Percentiles rank a stretch among this genome's conserved stretches.
Evolutionary conservation across 208 protist species (phyloP).

Genomic region (Trypanosoma platydactyli): DNA sequence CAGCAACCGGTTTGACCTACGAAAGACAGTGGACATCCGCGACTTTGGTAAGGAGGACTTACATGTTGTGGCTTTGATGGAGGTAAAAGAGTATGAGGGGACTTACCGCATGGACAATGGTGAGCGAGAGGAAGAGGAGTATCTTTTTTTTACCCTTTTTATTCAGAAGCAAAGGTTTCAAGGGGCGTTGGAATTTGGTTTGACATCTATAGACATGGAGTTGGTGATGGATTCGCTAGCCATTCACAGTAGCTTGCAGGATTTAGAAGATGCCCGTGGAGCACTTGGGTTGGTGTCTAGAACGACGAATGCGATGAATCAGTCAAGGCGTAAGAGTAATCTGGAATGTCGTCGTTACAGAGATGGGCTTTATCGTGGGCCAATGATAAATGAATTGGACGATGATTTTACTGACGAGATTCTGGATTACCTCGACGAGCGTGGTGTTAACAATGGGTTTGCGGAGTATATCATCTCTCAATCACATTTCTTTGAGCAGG

Average conservation of each 20-base stretch:
- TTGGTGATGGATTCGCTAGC: conserved; percentile 82
- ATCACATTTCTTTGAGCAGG: conserved; percentile 78
- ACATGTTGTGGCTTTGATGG: conserved; percentile 67
- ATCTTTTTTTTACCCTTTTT: conserved; percentile 82
- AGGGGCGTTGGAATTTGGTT: conserved; percentile 69
- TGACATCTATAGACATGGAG: conserved; percentile 89
- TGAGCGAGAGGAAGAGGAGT: conserved; percentile 84
- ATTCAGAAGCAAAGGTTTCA: conserved; percentile 59
- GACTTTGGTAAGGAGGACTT: conserved; percentile 66
- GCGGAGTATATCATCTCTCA: conserved; percentile 86
- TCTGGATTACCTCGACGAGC: conserved; percentile 83
- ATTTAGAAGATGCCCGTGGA: conserved; percentile 50
- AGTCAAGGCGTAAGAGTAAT: conserved; percentile 19
- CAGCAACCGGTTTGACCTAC: conserved; percentile 72
- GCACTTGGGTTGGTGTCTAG: background rate
- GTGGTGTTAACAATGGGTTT: conserved; percentile 86
- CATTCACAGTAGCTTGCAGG: conserved; percentile 58
- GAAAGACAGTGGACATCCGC: conserved; percentile 65
- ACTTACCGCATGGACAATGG: conserved; percentile 89
- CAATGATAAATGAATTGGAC: conserved; percentile 84
- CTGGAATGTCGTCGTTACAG: conserved; percentile 30
- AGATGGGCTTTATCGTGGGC: conserved; percentile 58
- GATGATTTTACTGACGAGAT: conserved; percentile 89
- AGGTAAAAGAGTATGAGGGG: conserved; percentile 74
- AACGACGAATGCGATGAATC: conserved; percentile 2